Evolutionary conservation across 1,139 yeast species (phyloP), one percentile per base, ranked within the genome.

Genomic region (Suhomyces bolitotheri): DNA sequence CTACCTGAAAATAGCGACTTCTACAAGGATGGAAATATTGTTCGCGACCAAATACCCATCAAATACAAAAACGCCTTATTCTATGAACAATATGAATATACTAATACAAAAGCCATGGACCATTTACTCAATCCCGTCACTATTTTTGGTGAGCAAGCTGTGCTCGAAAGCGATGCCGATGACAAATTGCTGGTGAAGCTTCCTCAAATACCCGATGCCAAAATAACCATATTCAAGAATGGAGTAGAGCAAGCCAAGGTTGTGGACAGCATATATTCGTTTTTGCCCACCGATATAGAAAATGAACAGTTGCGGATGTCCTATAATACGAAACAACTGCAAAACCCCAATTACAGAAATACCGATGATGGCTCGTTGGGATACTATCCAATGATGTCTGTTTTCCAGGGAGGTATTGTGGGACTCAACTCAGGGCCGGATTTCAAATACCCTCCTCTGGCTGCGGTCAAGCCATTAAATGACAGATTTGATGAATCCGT

Each of bases 361-460:
- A 73, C 60, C 44, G 90, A 92, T 55, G 97, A 92, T 54, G 96
- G 95, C 1, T 68, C 78, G 30, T 62, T 89, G 36, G 98, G 97
- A 0, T 92, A 94, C 56, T 92, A 80, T 59, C 98, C 98, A 1
- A 87, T 90, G 64, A 69, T 88, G 22, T 85, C 96, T 37, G 86
- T 85, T 22, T 92, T 80, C 54, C 78, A 79, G 45, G 85, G 85
- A 8, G 98, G 97, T 0, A 66, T 76, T 10, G 96, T 87, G 6
- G 65, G 74, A 36, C 58, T 88, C 36, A 80, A 81, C 46, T 68
- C 86, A 10, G 89, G 90, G 0, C 89, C 90, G 0, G 63, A 75
- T n/a, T 78, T 85, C 46, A 65, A 66, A 39, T 66, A 43, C 38
- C 79, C 83, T 0, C 66, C 66, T 4, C 44, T 63, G 3, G 59